Base-by-base conservation (phyloP, 2,329 filamentous ascomycete genomes). In the Penicillium sp. region DNA sequence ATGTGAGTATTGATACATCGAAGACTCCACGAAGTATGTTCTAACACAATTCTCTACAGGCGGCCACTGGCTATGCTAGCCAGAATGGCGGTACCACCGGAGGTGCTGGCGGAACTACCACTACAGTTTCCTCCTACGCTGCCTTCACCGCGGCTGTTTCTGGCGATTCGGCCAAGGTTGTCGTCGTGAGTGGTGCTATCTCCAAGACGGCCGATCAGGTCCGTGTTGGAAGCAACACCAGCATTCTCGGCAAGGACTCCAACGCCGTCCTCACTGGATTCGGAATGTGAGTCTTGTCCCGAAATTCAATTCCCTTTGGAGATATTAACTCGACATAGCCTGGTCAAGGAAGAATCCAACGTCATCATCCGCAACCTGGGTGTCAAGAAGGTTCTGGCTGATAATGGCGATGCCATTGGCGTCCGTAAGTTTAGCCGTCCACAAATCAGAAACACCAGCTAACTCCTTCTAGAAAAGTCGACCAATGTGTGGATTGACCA, bases 401-500 rank as follows among this genome's bases (percentile, higher is more conserved):
- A 71, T 24, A 78, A 81, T 57, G 84, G 84, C 18, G 85, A 87
- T 62, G 83, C 81, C 54, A 81, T 88, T 60, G 81, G 79, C 58
- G 82, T 87, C 55, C 81, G 86, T 69, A 52, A 54, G 65, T 69
- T 27, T n/a, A 52, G 8, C 4, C 2, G 16, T 5, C 5, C 24
- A 22, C 8, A 1, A 21, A 18, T 13, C 4, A 36, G 69, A 54
- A 38, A 16, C 4, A 22, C 10, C 27, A 2, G n/a, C 46, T 57
- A 11, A 59, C 27, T 0, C 7, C 4, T 2, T 9, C 10, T 27
- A 70, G 67, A 70, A 45, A 59, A 67, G 47, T 63, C 66, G 10
- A 67, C 49, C 60, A 86, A 86, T 60, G 77, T 85, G 65, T 89
- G 86, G 86, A 75, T 89, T 47, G 86, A 89, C 74, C 86, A 89